Percentiles rank a stretch among this genome's conserved stretches.
Evolutionary conservation across 106 monocot genomes (phyloP).

Genomic region (Dendrobium huoshanense): DNA sequence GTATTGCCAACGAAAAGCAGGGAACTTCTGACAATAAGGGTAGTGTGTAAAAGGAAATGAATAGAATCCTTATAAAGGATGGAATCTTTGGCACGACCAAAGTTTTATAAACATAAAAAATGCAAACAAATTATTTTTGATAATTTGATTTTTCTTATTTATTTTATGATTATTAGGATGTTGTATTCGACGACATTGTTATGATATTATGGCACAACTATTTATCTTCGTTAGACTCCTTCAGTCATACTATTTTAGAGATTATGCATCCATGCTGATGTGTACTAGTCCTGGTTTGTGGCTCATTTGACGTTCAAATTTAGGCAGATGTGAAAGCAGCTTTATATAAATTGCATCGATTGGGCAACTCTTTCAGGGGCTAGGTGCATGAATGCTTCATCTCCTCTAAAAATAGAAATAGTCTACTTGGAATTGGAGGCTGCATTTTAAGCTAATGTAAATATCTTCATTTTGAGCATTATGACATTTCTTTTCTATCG

Average conservation of each 20-base stretch:
- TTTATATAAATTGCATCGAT: not conserved
- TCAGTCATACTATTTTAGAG: not conserved
- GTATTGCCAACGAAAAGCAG: not conserved
- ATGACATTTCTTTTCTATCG: not conserved
- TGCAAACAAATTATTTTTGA: not conserved
- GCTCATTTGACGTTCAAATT: not conserved
- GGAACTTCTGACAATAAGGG: not conserved
- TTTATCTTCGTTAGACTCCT: not conserved
- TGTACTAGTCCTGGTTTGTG: not conserved
- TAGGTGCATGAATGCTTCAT: not conserved
- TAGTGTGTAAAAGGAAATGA: not conserved
- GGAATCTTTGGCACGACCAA: not conserved
- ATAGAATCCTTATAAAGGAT: not conserved
- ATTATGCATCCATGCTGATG: too few species aligned
- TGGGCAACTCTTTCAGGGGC: not conserved
- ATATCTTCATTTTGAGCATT: not conserved
- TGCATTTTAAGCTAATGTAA: not conserved
- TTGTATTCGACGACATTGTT: not conserved
- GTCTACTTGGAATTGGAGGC: not conserved
- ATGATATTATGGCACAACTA: not conserved
- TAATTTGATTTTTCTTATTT: not conserved
- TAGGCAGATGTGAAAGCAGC: not conserved
- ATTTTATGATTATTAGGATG: not conserved
- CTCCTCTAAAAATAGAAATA: not conserved
- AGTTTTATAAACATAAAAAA: not conserved